These are phyloP conservation scores for Cryptococcus sp. DNA, from an alignment of 1,284 basidiomycete species.

Conservation along the genomic window DNA sequence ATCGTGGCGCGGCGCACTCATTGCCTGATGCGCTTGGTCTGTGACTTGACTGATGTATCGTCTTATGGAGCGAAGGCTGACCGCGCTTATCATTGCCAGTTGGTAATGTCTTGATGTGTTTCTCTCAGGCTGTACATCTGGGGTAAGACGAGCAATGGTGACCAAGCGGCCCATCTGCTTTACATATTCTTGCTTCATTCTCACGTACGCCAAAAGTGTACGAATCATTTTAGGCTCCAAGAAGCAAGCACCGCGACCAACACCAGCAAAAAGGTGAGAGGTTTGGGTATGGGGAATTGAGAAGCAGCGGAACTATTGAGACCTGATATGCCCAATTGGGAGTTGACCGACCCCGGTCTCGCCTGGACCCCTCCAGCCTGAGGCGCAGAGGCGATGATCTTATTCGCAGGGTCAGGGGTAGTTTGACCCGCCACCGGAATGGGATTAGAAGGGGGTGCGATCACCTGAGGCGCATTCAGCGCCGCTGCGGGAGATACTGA, in stretches of 20 bases:
- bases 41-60: conserved; percentile 3
- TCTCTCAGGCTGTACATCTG: too few relatives aligned
- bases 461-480: neutral
- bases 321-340: neutral
- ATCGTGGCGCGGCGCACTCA: neutral
- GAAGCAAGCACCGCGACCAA: neutral
- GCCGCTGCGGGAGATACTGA: neutral
- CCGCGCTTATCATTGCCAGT: too few relatives aligned
- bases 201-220: too few relatives aligned
- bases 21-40: neutral
- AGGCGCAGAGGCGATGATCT: neutral
- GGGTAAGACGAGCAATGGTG: too few relatives aligned
- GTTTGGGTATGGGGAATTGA: neutral
- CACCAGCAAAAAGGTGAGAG: neutral
- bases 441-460: neutral
- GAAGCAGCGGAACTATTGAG: neutral
- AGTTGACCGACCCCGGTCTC: too few relatives aligned
- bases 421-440: conserved; percentile 1
- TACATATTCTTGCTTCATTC: too few relatives aligned
- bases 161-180: too few relatives aligned
- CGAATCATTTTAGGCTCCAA: neutral
- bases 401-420: neutral
- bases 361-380: too few relatives aligned
- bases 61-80: too few relatives aligned
- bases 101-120: too few relatives aligned